A percentile compares a stretch with the other conserved stretches of the same genome.
Conservation (phyloP, 805 yeast species). For the Hermanozyma aechmeae region DNA sequence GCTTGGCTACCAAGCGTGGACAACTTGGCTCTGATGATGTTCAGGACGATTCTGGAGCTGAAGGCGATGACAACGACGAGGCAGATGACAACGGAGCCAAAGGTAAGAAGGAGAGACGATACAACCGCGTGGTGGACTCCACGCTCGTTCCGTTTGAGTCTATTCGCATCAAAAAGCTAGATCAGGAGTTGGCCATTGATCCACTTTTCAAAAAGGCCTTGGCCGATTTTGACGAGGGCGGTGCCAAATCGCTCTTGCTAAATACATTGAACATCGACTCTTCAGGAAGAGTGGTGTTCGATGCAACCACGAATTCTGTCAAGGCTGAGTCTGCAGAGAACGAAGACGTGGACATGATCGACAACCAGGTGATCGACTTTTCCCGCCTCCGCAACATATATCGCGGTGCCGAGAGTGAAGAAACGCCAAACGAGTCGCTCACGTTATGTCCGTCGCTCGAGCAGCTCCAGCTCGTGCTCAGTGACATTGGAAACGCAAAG, state of each 20-base stretch:
- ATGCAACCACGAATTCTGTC: slow-evolving; percentile 39
- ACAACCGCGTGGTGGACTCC: slow-evolving; percentile 13
- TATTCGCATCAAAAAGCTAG: slow-evolving; percentile 46
- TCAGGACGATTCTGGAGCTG: slow-evolving; percentile 7
- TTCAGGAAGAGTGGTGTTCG: slow-evolving; percentile 54
- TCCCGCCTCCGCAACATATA: slow-evolving; percentile 10
- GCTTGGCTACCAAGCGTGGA: slow-evolving; percentile 38
- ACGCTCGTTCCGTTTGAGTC: slow-evolving; percentile 31
- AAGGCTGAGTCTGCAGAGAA: slow-evolving; percentile 9
- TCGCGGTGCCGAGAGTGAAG: not conserved
- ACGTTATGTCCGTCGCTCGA: slow-evolving; percentile 66
- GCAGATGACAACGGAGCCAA: slow-evolving; percentile 12
- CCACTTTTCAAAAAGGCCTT: slow-evolving; percentile 68
- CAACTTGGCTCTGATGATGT: slow-evolving; percentile 16
- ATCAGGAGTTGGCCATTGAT: slow-evolving; percentile 58
- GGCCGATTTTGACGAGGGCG: slow-evolving; percentile 77
- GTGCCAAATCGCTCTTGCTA: slow-evolving; percentile 59
- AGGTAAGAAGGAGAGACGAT: slow-evolving; percentile 7
- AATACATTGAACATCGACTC: slow-evolving; percentile 51
- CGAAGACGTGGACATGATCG: slow-evolving; percentile 1
- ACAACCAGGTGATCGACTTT: slow-evolving; percentile 8
- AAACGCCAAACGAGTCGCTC: too few species aligned
- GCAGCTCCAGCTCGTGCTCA: slow-evolving; percentile 49
- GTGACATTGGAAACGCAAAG: slow-evolving; percentile 46
- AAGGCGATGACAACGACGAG: slow-evolving; percentile 15